These are phyloP conservation scores for Phytophthora sojae DNA, from an alignment of 352 stramenopile genomes.

Conservation along the genomic window DNA sequence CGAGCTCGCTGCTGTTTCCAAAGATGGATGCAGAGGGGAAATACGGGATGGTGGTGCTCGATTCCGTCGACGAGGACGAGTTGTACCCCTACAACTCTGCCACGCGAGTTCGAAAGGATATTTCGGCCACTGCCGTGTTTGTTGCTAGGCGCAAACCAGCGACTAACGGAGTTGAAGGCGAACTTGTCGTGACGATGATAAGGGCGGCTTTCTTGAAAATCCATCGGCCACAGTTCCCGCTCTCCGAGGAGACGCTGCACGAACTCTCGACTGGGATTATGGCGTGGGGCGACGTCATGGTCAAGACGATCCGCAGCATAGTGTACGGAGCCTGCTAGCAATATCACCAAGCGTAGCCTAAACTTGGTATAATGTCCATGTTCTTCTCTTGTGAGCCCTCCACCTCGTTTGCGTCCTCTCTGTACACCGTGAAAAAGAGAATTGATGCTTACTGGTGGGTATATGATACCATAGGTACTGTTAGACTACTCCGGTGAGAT, in stretches of 20 bases:
- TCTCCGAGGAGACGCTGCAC: slow-evolving; percentile 9
- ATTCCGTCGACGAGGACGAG: slow-evolving; percentile 37
- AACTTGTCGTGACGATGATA: slow-evolving; percentile 24
- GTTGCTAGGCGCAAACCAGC: not conserved
- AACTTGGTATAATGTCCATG: too few species aligned
- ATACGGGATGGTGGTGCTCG: slow-evolving; percentile 25
- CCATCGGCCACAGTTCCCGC: slow-evolving; percentile 5
- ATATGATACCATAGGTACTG: too few species aligned
- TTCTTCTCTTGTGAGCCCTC: too few species aligned
- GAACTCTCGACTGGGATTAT: slow-evolving; percentile 14
- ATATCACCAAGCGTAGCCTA: too few species aligned
- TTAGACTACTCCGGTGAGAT: too few species aligned
- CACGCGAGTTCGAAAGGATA: slow-evolving; percentile 26
- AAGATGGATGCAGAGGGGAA: slow-evolving; percentile 29
- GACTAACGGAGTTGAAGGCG: not conserved
- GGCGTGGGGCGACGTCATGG: slow-evolving; percentile 22
- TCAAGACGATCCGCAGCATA: slow-evolving; percentile 10
- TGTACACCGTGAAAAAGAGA: too few species aligned
- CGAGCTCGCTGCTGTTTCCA: slow-evolving; percentile 38
- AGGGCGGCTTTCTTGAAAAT: slow-evolving; percentile 24
- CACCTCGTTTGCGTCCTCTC: too few species aligned
- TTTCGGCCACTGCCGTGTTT: slow-evolving; percentile 14
- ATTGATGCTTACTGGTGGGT: too few species aligned
- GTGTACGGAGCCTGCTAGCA: too few species aligned
- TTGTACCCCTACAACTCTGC: slow-evolving; percentile 24